phyloP scores from a whole-genome alignment of 768 basidiomycete genomes.

The Termitomyces sp. region DNA sequence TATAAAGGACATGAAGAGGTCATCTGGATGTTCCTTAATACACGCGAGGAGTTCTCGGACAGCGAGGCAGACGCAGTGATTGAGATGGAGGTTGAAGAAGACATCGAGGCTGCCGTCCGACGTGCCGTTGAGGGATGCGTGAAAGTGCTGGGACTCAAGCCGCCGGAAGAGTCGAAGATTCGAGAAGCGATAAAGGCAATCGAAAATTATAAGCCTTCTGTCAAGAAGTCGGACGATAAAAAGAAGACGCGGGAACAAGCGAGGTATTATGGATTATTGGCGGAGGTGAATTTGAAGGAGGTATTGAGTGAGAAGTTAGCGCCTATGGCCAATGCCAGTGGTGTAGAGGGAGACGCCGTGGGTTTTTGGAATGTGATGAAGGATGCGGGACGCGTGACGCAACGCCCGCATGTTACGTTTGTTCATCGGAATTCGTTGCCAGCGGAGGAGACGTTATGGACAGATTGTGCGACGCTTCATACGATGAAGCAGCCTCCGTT shows the following conservation, averaged over 20 bases:
- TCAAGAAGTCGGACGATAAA: conserved; percentile 23
- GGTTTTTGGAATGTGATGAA: conserved; percentile 49
- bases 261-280: conserved; percentile 76
- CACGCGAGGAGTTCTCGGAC: conserved; percentile 51
- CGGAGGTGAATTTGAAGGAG: conserved; percentile 58
- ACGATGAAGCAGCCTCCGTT: conserved; percentile 34
- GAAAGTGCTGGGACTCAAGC: conserved; percentile 43
- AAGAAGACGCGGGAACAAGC: conserved; percentile 29
- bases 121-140: conserved; percentile 56
- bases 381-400: conserved; percentile 38
- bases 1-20: conserved; percentile 63
- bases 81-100: conserved; percentile 52
- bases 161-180: conserved; percentile 52
- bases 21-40: conserved; percentile 72
- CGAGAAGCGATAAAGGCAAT: conserved; percentile 46
- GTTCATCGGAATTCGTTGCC: conserved; percentile 56
- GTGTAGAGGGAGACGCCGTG: conserved; percentile 20
- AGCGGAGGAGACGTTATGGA: conserved; percentile 32
- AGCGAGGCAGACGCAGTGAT: conserved; percentile 54
- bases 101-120: conserved; percentile 46
- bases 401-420: conserved; percentile 80
- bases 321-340: conserved; percentile 13
- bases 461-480: conserved; percentile 42
- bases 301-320: conserved; percentile 40
- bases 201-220: conserved; percentile 31